Evolutionary conservation across 2,329 filamentous ascomycete species (phyloP).

Genomic region (Samsoniella hepiali): DNA sequence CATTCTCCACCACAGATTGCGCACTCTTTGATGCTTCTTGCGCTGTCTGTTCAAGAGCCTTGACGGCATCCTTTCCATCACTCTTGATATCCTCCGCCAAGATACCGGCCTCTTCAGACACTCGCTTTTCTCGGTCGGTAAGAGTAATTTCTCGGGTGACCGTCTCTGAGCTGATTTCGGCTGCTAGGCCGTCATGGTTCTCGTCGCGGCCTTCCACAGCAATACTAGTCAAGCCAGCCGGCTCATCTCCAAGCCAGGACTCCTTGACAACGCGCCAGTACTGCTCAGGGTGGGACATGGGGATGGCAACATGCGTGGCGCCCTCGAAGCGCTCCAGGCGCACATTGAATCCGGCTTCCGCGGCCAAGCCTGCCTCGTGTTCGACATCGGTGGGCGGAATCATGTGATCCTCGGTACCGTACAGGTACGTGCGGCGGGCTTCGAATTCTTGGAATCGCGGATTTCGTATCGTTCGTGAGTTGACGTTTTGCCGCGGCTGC

Average conservation of each 20-base stretch:
- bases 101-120: background rate
- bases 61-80: background rate
- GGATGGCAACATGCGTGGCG: constrained; percentile 51
- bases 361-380: constrained; percentile 43
- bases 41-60: background rate
- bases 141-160: background rate
- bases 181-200: background rate
- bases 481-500: constrained; percentile 31
- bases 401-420: constrained; percentile 46
- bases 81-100: background rate
- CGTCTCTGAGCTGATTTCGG: constrained; percentile 6
- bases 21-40: background rate
- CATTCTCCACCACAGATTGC: background rate
- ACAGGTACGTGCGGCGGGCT: constrained; percentile 49
- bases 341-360: constrained; percentile 38
- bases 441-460: constrained; percentile 34
- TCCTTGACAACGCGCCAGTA: constrained; percentile 50
- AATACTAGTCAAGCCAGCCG: background rate
- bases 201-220: background rate
- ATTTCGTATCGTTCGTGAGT: constrained; percentile 38
- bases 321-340: constrained; percentile 44
- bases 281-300: constrained; percentile 41
- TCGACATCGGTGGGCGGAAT: constrained; percentile 48
- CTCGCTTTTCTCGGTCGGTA: background rate
- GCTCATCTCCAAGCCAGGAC: constrained; percentile 40